Evolutionary conservation across 176 grass and related monocot species (phyloP), one percentile per base, ranked within the genome.

Genomic region (Olyra latifolia): DNA sequence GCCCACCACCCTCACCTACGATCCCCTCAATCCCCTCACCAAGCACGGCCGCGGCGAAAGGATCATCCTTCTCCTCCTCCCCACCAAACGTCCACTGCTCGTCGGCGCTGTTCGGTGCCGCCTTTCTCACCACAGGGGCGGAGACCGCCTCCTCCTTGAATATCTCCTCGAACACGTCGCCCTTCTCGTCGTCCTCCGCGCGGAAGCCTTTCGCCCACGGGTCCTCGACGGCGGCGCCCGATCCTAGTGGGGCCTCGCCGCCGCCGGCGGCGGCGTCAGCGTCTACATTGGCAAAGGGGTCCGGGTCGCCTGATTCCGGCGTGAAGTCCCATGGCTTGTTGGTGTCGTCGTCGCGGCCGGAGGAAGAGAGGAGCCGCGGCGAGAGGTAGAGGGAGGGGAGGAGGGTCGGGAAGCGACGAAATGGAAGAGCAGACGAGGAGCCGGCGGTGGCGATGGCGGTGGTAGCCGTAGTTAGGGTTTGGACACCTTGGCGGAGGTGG

Each of bases 31-130:
- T 60, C 44, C 75, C 86, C 42, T 80, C 91, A 47, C 72, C 88
- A 2, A 85, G 58, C 80, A 90, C 91, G 8, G 82, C 28, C 11
- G 39, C 88, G 29, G 88, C 80, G 77, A 91, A 93, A 22, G 45
- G 84, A 85, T 93, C 91, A n/a, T 76, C 84, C 10, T 85, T 84
- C 71, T 74, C 79, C 10, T 90, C 88, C 8, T 87, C 84, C 68
- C 25, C 32, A n/a, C 61, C 70, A 29, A 82, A 53, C 59, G 88
- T 68, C 88, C 88, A 89, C 32, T 49, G 65, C 49, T 86, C 72
- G 9, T 32, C 83, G 2, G 8, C n/a, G 13, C 69, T 42, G 20
- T 41, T 57, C 66, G 64, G 41, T 57, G 66, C 83, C 42, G 43
- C 52, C 50, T 60, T 32, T 27, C 78, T n/a, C 14, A 42, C 19